Conservation (phyloP, 345 rosid species). For the Acer yangbiense region DNA sequence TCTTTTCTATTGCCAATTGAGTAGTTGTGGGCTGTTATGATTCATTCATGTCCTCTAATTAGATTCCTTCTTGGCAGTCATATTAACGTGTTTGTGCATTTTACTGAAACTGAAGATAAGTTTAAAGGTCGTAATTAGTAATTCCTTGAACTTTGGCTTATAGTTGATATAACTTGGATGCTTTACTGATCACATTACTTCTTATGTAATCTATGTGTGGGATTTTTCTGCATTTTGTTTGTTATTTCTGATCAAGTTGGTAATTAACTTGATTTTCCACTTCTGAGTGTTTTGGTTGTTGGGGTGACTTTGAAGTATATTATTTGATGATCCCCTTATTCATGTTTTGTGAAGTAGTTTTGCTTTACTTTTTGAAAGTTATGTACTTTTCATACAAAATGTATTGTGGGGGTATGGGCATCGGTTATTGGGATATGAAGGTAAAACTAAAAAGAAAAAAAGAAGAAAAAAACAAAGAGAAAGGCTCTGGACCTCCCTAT, state of each 20-base stretch:
- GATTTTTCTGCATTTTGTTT: neutral
- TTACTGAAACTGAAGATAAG: neutral
- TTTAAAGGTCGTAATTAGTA: neutral
- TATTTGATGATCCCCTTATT: neutral
- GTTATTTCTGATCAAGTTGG: neutral
- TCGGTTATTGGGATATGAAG: neutral
- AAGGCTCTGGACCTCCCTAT: conserved; percentile 5
- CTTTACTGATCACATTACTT: neutral
- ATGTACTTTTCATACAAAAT: neutral
- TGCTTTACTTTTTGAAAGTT: neutral
- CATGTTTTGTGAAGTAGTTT: neutral
- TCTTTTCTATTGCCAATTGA: too few species aligned
- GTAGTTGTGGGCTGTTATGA: neutral
- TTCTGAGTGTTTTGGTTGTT: neutral
- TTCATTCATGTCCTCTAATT: neutral
- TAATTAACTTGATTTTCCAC: neutral
- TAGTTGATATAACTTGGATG: neutral
- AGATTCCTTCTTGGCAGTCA: neutral
- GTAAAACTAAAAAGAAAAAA: neutral
- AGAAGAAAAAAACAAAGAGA: neutral
- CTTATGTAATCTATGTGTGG: neutral
- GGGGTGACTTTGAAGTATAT: neutral
- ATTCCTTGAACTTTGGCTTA: neutral
- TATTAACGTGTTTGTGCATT: neutral
- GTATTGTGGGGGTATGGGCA: neutral